A percentile compares a stretch with the other conserved stretches of the same genome.
These are phyloP conservation scores for Strigomonas galati DNA, from an alignment of 208 protist species.

Conservation along the genomic window DNA sequence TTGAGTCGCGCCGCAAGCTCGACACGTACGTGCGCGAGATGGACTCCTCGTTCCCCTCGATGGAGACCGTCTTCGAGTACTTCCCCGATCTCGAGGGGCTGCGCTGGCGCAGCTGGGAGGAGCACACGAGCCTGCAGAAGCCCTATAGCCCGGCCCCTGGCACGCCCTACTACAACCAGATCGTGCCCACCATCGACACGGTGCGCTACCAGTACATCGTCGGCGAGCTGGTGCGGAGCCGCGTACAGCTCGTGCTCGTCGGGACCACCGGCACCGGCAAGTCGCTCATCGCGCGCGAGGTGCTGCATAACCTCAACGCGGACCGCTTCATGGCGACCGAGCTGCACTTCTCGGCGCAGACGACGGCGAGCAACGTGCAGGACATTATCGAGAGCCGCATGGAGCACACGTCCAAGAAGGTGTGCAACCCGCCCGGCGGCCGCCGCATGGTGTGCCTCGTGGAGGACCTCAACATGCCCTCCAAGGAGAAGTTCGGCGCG, in stretches of 20 bases:
- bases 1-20: slow-evolving; percentile 89
- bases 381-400: slow-evolving; percentile 96
- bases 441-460: slow-evolving; percentile 96
- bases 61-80: slow-evolving; percentile 98
- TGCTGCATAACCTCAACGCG: slow-evolving; percentile 75
- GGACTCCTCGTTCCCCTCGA: slow-evolving; percentile 94
- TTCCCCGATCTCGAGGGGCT: slow-evolving; percentile 89
- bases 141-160: slow-evolving; percentile 77
- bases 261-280: slow-evolving; percentile 97
- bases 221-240: slow-evolving; percentile 78
- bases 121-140: slow-evolving; percentile 85
- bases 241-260: slow-evolving; percentile 91
- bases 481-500: slow-evolving; percentile 96
- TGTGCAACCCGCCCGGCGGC: slow-evolving; percentile 92
- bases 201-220: slow-evolving; percentile 95
- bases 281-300: slow-evolving; percentile 90
- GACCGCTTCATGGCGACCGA: slow-evolving; percentile 86
- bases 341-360: slow-evolving; percentile 97
- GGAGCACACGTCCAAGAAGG: slow-evolving; percentile 96
- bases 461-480: slow-evolving; percentile 99
- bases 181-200: slow-evolving; percentile 98
- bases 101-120: slow-evolving; percentile 93
- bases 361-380: slow-evolving; percentile 92
- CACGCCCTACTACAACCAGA: slow-evolving; percentile 93
- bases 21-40: slow-evolving; percentile 94